These are phyloP conservation scores for Rhynchosporium agropyri DNA, from an alignment of 2,329 filamentous ascomycete genomes.

Conservation along the genomic window DNA sequence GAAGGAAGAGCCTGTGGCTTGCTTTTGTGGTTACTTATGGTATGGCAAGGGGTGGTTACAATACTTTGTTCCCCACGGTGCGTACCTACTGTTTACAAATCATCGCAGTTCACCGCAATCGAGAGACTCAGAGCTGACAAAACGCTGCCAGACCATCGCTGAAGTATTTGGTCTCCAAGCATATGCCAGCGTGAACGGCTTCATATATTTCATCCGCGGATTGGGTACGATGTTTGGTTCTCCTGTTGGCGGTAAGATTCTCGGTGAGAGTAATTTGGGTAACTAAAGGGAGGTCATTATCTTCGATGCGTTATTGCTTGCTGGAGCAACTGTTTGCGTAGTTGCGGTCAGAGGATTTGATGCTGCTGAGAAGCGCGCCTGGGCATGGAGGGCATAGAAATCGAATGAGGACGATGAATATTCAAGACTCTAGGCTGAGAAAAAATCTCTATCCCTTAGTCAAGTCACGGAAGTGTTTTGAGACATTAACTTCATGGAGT, in stretches of 20 bases:
- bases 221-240: constrained; percentile 50
- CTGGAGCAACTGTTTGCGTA: constrained; percentile 46
- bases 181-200: constrained; percentile 52
- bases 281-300: constrained; percentile 47
- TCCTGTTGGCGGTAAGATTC: constrained; percentile 48
- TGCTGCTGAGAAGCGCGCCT: constrained; percentile 44
- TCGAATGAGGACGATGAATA: too few relatives aligned
- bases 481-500: too few relatives aligned
- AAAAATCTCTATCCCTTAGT: not conserved
- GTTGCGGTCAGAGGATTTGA: constrained; percentile 49
- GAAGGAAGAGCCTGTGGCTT: constrained; percentile 45
- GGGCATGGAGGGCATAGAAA: constrained; percentile 46
- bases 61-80: constrained; percentile 49
- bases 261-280: constrained; percentile 42
- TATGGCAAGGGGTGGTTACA: constrained; percentile 49
- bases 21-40: constrained; percentile 49
- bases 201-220: constrained; percentile 50
- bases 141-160: constrained; percentile 43
- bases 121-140: not conserved
- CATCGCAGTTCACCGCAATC: not conserved
- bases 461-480: not conserved
- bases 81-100: constrained; percentile 3
- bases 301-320: constrained; percentile 47
- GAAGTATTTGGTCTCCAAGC: constrained; percentile 52
- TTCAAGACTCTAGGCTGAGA: too few relatives aligned